Evolutionary conservation across 2,329 filamentous ascomycete species (phyloP), one percentile per base, ranked within the genome.

Genomic region (Rutstroemia sp.): DNA sequence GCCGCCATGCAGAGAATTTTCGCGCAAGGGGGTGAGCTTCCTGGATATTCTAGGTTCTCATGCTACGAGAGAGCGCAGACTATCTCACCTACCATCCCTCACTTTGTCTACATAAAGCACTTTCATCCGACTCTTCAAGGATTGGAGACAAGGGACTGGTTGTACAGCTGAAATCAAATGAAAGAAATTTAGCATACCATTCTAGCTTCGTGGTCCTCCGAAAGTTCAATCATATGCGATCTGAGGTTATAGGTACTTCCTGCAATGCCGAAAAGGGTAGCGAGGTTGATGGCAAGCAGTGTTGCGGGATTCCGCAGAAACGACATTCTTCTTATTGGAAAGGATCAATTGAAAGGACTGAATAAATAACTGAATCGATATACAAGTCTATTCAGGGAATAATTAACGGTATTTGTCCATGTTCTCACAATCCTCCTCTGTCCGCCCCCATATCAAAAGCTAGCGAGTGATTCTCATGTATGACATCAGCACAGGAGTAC

Each of bases 171-270:
- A 34, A 34, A 12, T 34, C 9, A 9, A 34, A 48, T 5, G 25
- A 44, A 25, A 42, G 39, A 42, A 44, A 27, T 44, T 1, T 25
- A 12, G 57, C 57, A 34, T 55, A 61, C 61, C 58, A 63, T 63
- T 54, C 60, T 57, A 47, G 62, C 62, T 39, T 61, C 64, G 19
- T 65, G 60, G 27, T 63, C 62, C 44, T 63, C 58, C 6, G 58
- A 64, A n/a, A 66, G 56, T 34, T 62, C 59, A 41, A 64, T 47
- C 59, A 64, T 63, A 38, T 61, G 61, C 12, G 55, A 61, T 49
- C 64, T 53, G 9, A 62, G 57, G 6, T 61, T 56, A 51, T 60
- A 64, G 21, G 58, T 64, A 42, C 59, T 58, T 45, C 58, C 50
- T 19, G 41, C 55, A 9, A 65, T 18, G 18, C 58, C 54, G 12